phyloP scores from a whole-genome alignment of 75 land plant genomes.

The Azolla pinnata region DNA sequence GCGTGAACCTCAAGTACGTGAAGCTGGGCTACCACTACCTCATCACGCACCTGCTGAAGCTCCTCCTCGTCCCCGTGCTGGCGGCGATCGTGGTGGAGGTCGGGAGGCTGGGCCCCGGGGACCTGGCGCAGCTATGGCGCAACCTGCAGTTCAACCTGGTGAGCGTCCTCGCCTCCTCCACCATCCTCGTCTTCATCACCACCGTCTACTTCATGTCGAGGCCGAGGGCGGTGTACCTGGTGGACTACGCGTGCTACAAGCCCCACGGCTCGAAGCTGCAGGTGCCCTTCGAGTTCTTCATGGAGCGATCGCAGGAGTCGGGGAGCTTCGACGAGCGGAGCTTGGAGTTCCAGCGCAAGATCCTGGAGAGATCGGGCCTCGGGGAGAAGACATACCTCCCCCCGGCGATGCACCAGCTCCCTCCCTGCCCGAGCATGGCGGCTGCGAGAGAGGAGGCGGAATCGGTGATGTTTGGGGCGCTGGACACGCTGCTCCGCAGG shows the following conservation, averaged over 20 bases:
- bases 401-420: constrained; percentile 35
- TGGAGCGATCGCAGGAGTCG: constrained; percentile 39
- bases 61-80: constrained; percentile 46
- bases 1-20: constrained; percentile 54
- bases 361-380: constrained; percentile 49
- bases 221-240: constrained; percentile 39
- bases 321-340: constrained; percentile 39
- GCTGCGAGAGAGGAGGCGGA: constrained; percentile 50
- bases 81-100: constrained; percentile 39
- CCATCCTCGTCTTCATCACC: constrained; percentile 41
- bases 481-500: constrained; percentile 25
- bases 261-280: constrained; percentile 25
- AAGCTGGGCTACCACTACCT: constrained; percentile 62
- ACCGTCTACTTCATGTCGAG: constrained; percentile 44
- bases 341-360: constrained; percentile 46
- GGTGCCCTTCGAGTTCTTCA: constrained; percentile 27
- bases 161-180: constrained; percentile 42
- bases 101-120: constrained; percentile 33
- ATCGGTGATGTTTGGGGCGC: constrained; percentile 44
- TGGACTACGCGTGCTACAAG: constrained; percentile 48
- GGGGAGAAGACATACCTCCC: constrained; percentile 46
- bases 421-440: constrained; percentile 41
- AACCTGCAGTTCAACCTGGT: constrained; percentile 54
- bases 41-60: constrained; percentile 41
- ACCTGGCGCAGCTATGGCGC: constrained; percentile 44